Base-by-base conservation (phyloP, 2,329 filamentous ascomycete genomes). In the Colletotrichum echinochloae region DNA sequence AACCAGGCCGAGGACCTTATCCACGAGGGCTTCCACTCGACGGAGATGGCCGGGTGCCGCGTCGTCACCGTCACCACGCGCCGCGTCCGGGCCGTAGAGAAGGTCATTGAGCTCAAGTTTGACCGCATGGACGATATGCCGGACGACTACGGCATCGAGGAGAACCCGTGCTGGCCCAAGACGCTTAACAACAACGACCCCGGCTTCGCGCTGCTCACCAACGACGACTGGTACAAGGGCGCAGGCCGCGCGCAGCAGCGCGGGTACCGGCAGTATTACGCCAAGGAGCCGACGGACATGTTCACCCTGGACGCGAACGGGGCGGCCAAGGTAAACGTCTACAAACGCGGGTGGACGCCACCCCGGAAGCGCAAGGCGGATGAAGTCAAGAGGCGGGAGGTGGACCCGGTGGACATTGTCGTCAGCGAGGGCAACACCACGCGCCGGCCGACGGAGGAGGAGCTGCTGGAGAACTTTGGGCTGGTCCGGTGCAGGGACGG, bases 31-130 rank as follows among this genome's bases (percentile, higher is more conserved):
- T 52, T 33, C 28, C 49, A 52, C 49, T 33, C 49, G 18, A 52
- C 28, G 49, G 49, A 52, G n/a, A n/a, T n/a, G n/a, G n/a, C n/a
- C n/a, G n/a, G n/a, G n/a, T n/a, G n/a, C n/a, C n/a, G n/a, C n/a
- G n/a, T n/a, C n/a, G n/a, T n/a, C n/a, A n/a, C n/a, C n/a, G n/a
- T n/a, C n/a, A n/a, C n/a, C n/a, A n/a, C n/a, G n/a, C 49, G 49
- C 49, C 49, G 49, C 28, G 49, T 52, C 28, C 49, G 49, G 28
- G 49, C 28, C 49, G 49, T 52, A 18, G 49, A 52, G 49, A 48
- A 30, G 37, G 65, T 68, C n/a, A 48, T 68, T 14, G 60, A 44
- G 39, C 41, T 63, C 12, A 41, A 46, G 1, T 68, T 68, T 48
- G 28, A 23, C 2, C 48, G 57, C 59, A 63, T 68, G 57, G 59